Conservation (phyloP, 352 stramenopile genomes). For the Globisporangium paroecandrum region DNA sequence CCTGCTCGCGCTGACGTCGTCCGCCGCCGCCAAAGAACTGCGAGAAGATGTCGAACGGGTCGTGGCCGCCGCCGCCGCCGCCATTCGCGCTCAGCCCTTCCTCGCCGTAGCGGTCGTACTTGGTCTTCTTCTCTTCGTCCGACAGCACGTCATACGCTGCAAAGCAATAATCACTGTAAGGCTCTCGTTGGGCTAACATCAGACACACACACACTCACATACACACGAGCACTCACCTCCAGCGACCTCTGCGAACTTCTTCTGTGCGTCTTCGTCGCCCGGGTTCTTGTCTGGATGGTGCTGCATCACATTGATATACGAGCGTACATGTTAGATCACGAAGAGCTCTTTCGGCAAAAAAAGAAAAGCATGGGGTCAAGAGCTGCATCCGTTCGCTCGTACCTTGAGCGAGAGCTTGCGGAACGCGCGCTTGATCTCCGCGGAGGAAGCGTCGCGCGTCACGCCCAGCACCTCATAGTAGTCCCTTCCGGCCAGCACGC, state of each 20-base stretch:
- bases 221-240: slow-evolving; percentile 32
- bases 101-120: slow-evolving; percentile 91
- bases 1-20: slow-evolving; percentile 35
- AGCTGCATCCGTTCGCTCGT: neutral
- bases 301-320: slow-evolving; percentile 22
- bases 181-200: slow-evolving; percentile 1
- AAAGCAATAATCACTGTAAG: slow-evolving; percentile 13
- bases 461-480: slow-evolving; percentile 79
- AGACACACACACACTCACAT: neutral
- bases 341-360: slow-evolving; percentile 1
- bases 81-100: slow-evolving; percentile 68
- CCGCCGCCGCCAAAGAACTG: slow-evolving; percentile 68
- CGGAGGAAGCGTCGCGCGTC: slow-evolving; percentile 49
- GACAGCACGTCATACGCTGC: slow-evolving; percentile 90
- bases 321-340: neutral
- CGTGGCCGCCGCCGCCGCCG: slow-evolving; percentile 51
- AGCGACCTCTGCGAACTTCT: slow-evolving; percentile 88
- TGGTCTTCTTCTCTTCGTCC: slow-evolving; percentile 84
- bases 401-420: slow-evolving; percentile 89
- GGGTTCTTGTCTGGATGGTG: slow-evolving; percentile 90
- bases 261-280: slow-evolving; percentile 70
- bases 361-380: neutral
- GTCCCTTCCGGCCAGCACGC: slow-evolving; percentile 38
- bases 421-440: slow-evolving; percentile 84
- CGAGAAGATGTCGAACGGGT: slow-evolving; percentile 80